Percentiles rank a stretch among this genome's conserved stretches.
phyloP scores from a whole-genome alignment of 352 stramenopile species.

The Phytopythium oedochilum region DNA sequence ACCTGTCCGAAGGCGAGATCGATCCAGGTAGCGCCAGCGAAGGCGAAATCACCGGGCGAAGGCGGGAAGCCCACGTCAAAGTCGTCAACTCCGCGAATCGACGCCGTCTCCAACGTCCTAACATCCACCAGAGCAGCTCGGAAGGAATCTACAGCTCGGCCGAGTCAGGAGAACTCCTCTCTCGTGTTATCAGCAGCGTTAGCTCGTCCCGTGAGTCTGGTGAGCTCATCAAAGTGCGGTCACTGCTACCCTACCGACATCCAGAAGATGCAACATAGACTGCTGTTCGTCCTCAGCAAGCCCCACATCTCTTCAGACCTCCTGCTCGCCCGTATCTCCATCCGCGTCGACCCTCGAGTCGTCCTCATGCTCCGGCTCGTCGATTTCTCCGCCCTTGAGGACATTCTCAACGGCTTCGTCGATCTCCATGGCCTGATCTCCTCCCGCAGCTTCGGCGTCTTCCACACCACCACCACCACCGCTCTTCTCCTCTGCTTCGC shows the following conservation, averaged over 20 bases:
- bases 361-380: not conserved
- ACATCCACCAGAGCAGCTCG: not conserved
- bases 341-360: not conserved
- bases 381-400: no score
- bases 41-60: conserved; percentile 47
- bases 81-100: not conserved
- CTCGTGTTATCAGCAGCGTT: conserved; percentile 1
- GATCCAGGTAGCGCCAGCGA: conserved; percentile 45
- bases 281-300: not conserved
- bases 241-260: not conserved
- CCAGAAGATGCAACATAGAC: not conserved
- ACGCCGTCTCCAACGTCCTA: not conserved
- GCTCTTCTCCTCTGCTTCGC: conserved; percentile 5
- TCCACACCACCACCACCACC: not conserved
- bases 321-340: not conserved
- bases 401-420: no score
- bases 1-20: conserved; percentile 44
- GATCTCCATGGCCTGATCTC: no score
- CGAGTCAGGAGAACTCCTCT: conserved; percentile 48
- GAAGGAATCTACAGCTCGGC: conserved; percentile 22
- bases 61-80: conserved; percentile 14
- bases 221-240: conserved; percentile 8
- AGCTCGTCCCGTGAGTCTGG: conserved; percentile 26
- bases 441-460: no score
- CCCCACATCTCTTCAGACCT: not conserved